These are phyloP conservation scores for Lagerstroemia speciosa DNA, from an alignment of 345 rosid species.

Conservation along the genomic window DNA sequence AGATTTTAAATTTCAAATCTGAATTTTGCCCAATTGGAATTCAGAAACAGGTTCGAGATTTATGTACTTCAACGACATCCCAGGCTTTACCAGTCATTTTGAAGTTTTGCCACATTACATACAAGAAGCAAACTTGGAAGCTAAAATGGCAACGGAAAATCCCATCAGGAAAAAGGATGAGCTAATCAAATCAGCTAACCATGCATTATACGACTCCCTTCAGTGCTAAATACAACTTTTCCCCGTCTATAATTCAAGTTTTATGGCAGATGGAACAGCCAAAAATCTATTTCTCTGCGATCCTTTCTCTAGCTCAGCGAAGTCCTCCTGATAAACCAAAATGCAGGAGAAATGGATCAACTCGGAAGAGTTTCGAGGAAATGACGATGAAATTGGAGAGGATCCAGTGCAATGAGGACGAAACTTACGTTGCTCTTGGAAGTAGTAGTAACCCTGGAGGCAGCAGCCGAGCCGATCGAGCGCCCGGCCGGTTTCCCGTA, in stretches of 20 bases:
- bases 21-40: neutral
- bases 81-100: neutral
- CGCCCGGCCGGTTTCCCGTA: constrained; percentile 93
- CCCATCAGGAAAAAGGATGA: neutral
- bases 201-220: neutral
- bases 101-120: too few species aligned
- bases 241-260: neutral
- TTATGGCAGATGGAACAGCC: neutral
- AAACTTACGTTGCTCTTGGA: constrained; percentile 71
- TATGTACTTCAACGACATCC: neutral
- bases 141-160: neutral
- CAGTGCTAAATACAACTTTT: neutral
- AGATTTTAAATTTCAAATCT: neutral
- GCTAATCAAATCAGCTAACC: neutral
- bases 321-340: neutral
- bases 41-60: neutral
- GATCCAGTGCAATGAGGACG: constrained; percentile 2
- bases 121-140: neutral
- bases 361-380: neutral
- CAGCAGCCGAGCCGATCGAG: constrained; percentile 91
- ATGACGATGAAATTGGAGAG: neutral
- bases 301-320: too few species aligned
- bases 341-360: neutral
- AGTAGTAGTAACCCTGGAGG: constrained; percentile 71
- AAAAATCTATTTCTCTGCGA: neutral